A percentile compares a stretch with the other conserved stretches of the same genome.
Conservation (phyloP, 2,329 filamentous ascomycete genomes). For the Davidsoniella australis region DNA sequence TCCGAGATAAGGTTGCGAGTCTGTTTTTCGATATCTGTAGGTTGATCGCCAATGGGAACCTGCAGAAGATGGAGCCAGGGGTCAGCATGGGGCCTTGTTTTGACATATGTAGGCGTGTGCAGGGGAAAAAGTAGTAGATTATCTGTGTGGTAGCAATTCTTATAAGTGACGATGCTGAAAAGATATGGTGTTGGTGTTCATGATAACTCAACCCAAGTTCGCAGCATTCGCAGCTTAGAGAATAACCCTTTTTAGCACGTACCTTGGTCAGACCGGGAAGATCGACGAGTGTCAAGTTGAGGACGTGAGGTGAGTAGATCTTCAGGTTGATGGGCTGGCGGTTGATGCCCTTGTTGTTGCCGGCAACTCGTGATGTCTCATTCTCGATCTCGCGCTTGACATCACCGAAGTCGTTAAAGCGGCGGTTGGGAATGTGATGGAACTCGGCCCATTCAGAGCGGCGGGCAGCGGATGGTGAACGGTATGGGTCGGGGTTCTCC, state of each 20-base stretch:
- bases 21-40: slow-evolving; percentile 95
- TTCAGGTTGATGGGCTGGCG: slow-evolving; percentile 95
- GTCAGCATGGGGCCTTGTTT: slow-evolving; percentile 13
- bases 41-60: slow-evolving; percentile 95
- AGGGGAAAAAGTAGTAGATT: slow-evolving; percentile 3
- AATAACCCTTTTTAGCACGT: slow-evolving; percentile 14
- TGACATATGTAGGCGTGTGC: slow-evolving; percentile 8
- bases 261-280: slow-evolving; percentile 91
- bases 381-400: slow-evolving; percentile 95
- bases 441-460: slow-evolving; percentile 81
- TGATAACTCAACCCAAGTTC: no score
- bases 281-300: slow-evolving; percentile 92
- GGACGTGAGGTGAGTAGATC: slow-evolving; percentile 90
- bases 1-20: slow-evolving; percentile 91
- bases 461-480: slow-evolving; percentile 52
- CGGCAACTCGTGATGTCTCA: slow-evolving; percentile 79
- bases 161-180: neutral
- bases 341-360: slow-evolving; percentile 97
- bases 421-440: slow-evolving; percentile 78
- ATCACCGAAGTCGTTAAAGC: slow-evolving; percentile 79
- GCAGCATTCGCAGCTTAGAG: neutral
- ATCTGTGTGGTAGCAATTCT: slow-evolving; percentile 2
- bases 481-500: slow-evolving; percentile 55
- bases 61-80: slow-evolving; percentile 18
- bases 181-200: neutral